Base-by-base conservation (phyloP, 139 green algal genomes). In the Trebouxia sp. region DNA sequence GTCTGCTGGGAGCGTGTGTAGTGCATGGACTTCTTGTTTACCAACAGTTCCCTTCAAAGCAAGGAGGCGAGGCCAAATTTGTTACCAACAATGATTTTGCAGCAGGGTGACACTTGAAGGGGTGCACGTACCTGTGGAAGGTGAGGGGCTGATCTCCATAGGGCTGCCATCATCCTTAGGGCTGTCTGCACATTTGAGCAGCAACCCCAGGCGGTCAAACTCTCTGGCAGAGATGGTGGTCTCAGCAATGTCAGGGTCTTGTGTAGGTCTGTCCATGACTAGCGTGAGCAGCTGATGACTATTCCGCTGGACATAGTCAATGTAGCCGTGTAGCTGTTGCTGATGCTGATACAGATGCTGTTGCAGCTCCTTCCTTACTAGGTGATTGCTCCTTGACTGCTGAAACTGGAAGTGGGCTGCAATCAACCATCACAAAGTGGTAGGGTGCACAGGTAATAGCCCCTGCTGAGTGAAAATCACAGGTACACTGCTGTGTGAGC, bases 171-270 rank as follows among this genome's bases (percentile, higher is more conserved):
- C 32, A 42, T 72, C 62, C 28, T 72, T 39, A 17, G 75, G 28
- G 65, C 10, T 48, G 14, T 56, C 43, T 12, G 58, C 22, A 24
- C 55, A 35, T 0, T 67, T 72, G 56, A 95, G 78, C 74, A 96
- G 82, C 51, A 95, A 84, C 4, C 51, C 84, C 76, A 96, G 78
- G 8, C 92, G 77, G 80, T 95, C 90, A 39, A 96, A 76, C 81
- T 96, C 92, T 24, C 28, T 56, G 4, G 84, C 87, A 5, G 47
- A 65, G 32, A 79, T 30, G 26, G 17, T 15, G 7, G 38, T 55
- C 6, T 79, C 42, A 45, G 43, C n/a, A 39, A 45, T 26, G 30
- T 62, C 35, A 79, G 80, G 39, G 53, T 66, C 17, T 50, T 53
- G 50, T 32, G 58, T 37, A 6, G 70, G 69, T 8, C 56, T 45